phyloP scores from a whole-genome alignment of 148 eudicot species.

The Spergularia marina region DNA sequence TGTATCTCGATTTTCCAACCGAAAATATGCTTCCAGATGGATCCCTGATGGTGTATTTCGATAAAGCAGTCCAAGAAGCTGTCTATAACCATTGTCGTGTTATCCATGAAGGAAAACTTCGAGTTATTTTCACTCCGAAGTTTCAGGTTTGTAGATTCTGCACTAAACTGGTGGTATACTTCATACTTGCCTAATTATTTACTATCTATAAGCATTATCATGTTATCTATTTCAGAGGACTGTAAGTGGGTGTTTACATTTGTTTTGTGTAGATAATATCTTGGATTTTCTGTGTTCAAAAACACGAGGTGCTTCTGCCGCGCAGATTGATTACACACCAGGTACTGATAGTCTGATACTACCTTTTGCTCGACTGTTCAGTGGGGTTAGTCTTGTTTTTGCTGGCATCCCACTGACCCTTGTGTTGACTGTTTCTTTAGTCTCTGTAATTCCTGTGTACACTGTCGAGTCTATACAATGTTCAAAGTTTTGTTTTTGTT shows the following conservation, averaged over 20 bases:
- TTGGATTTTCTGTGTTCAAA: conserved; percentile 64
- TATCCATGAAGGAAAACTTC: conserved; percentile 63
- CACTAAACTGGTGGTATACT: neutral
- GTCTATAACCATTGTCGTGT: conserved; percentile 53
- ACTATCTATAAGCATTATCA: neutral
- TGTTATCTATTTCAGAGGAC: neutral
- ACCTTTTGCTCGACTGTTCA: neutral
- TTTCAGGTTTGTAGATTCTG: conserved; percentile 45
- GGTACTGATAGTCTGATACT: conserved; percentile 31
- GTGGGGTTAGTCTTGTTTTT: neutral
- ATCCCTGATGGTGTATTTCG: conserved; percentile 38
- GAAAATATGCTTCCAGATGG: conserved; percentile 45
- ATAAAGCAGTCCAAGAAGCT: conserved; percentile 54
- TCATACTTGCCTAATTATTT: neutral
- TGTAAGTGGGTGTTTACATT: too few relatives aligned
- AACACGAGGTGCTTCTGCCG: conserved; percentile 52
- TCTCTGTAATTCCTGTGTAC: too few relatives aligned
- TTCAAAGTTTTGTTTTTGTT: too few relatives aligned
- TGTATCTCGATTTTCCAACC: conserved; percentile 44
- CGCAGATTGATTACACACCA: conserved; percentile 46
- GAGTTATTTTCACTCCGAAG: conserved; percentile 46
- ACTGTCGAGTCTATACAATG: too few relatives aligned
- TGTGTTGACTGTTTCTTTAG: neutral
- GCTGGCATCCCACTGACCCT: neutral
- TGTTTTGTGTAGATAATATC: conserved; percentile 43